Percentiles rank a stretch among this genome's conserved stretches.
Conservation (phyloP, 148 eudicot species). For the Rhododendron williamsianum region DNA sequence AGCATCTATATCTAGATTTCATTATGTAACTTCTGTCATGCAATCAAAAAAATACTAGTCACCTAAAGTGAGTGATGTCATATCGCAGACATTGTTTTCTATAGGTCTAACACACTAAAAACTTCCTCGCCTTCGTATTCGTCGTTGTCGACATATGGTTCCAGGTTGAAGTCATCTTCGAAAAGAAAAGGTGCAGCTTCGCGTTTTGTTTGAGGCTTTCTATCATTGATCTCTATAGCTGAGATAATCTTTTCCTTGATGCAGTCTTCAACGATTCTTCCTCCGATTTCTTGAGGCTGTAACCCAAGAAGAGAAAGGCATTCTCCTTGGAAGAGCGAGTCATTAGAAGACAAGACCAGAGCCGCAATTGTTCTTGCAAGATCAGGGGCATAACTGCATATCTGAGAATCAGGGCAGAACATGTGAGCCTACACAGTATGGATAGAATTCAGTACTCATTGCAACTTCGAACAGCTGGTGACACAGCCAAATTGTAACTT, state of each 20-base stretch:
- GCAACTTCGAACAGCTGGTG: neutral
- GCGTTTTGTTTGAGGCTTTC: slow-evolving; percentile 35
- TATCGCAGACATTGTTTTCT: neutral
- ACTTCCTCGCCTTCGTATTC: slow-evolving; percentile 50
- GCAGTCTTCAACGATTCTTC: slow-evolving; percentile 46
- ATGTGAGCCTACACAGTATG: neutral
- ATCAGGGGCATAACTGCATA: slow-evolving; percentile 78
- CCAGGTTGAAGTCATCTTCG: slow-evolving; percentile 33
- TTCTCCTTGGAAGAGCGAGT: slow-evolving; percentile 57
- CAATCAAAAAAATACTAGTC: neutral
- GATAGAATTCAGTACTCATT: neutral
- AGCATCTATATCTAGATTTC: neutral
- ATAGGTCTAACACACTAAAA: slow-evolving; percentile 35
- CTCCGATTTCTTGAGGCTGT: slow-evolving; percentile 28
- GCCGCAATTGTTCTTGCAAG: slow-evolving; percentile 82
- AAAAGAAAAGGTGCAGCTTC: slow-evolving; percentile 54
- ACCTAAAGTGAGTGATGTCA: neutral
- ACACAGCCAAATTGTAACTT: neutral
- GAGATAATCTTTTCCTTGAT: slow-evolving; percentile 54
- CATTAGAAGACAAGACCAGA: slow-evolving; percentile 64
- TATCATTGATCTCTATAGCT: slow-evolving; percentile 54
- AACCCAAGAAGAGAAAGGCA: slow-evolving; percentile 72
- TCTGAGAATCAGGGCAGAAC: slow-evolving; percentile 35
- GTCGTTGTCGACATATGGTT: slow-evolving; percentile 32
- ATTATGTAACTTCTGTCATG: neutral